Evolutionary conservation across 73 alveolate species (phyloP), one percentile per base, ranked within the genome.

Genomic region (Paramecium octaurelia): DNA sequence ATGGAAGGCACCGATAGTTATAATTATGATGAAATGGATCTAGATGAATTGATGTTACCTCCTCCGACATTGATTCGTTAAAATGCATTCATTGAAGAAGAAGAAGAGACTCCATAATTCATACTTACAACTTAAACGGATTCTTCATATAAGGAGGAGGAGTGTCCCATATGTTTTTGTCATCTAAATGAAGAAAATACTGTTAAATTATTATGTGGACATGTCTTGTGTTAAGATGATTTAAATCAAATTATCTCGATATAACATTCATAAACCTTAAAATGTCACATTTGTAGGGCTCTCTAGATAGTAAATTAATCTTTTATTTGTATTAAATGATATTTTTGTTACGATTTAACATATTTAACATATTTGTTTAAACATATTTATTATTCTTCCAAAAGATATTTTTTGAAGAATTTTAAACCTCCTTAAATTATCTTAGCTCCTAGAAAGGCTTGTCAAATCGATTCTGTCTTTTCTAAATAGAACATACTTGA

Each of bases 211-310:
- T 34, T 77, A 24, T 77, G 90, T 77, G 90, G 90, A n/a, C 90
- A 77, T 77, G 90, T 77, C 11, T 14, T 77, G 54, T 77, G 90
- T 77, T 40, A 7, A 43, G 46, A 77, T 29, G 90, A 77, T 43
- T 43, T 77, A 40, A 36, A 77, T 40, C 44, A 40, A 18, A 40
- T 77, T 14, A 77, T 40, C 44, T 31, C 69, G 16, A 77, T 46
- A 34, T 9, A 43, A 8, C 43, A 24, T 43, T 77, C 86, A 27
- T 14, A 29, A 18, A 29, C 50, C 29, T 46, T 77, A 20, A 77
- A 77, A 77, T 77, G 90, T 43, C 90, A 77, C 71, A 77, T 77
- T 5, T 77, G 90, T 77, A 77, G 90, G 48, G 27, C 75, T 29
- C 90, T 77, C 69, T 77, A 71, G 86, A 14, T 34, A 12, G 58